These are phyloP conservation scores for Chaetomiaceae sp. DNA, from an alignment of 2,329 filamentous ascomycete genomes.

Conservation along the genomic window DNA sequence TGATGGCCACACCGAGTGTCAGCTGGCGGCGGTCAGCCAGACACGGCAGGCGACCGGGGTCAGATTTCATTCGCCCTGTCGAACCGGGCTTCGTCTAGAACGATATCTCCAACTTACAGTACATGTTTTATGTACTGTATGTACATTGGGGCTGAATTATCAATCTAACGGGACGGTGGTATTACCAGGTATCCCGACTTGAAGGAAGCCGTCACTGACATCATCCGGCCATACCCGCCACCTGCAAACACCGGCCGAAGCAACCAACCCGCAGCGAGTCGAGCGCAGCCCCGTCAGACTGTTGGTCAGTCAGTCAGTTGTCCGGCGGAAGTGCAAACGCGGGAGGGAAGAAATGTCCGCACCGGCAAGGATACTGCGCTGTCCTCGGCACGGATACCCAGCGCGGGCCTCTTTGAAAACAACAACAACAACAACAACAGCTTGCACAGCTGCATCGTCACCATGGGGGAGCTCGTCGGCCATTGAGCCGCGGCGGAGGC, in stretches of 20 bases:
- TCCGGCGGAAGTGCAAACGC: neutral
- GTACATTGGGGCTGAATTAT: too few relatives aligned
- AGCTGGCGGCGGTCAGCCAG: constrained; percentile 7
- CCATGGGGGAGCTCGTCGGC: neutral
- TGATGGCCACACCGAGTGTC: constrained; percentile 1
- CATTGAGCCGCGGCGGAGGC: neutral
- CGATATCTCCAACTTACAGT: too few relatives aligned
- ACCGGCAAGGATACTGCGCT: constrained; percentile 18
- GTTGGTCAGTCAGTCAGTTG: neutral
- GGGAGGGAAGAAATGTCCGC: constrained; percentile 14
- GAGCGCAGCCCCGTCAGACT: neutral
- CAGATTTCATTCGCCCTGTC: too few relatives aligned
- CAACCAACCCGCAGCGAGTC: neutral
- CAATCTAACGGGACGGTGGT: too few relatives aligned
- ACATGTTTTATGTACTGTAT: too few relatives aligned
- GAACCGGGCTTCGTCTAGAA: too few relatives aligned
- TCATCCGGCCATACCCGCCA: constrained; percentile 15
- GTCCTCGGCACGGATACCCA: neutral
- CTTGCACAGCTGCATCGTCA: neutral
- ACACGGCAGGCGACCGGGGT: too few relatives aligned
- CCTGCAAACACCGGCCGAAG: neutral
- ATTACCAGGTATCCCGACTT: neutral
- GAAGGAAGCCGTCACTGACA: constrained; percentile 19
- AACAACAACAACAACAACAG: neutral
- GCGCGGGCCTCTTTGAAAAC: neutral